Evolutionary conservation across 805 yeast species (phyloP), one percentile per base, ranked within the genome.

Genomic region (Clavispora phyllophila): DNA sequence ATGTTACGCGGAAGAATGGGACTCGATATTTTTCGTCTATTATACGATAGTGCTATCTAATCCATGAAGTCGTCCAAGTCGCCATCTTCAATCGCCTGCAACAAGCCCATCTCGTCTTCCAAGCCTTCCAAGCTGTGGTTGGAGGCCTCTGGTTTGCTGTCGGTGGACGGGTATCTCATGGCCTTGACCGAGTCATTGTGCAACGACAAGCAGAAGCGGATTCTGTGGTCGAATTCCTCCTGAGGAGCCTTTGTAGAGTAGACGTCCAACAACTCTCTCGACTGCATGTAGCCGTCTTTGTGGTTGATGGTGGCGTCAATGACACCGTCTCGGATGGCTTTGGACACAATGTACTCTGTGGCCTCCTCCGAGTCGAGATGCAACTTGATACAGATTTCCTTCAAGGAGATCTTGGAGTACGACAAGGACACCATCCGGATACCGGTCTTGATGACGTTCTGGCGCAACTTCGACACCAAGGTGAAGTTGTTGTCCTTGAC

Each of bases 391-490:
- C 99, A 93, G 44, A 93, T 89, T 60, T 93, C 99, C 63, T 84
- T 86, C 56, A 93, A 75, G 3, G 97, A 87, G 47, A 93, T 93
- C 61, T 80, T 82, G 46, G 93, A 85, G 70, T 93, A 93, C 6
- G 96, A 82, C 56, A 93, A 71, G 10, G 96, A 87, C 58, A 93
- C 87, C 57, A 87, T 85, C 63, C 98, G 79, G 47, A 93, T 88
- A 58, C 99, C 99, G 1, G 99, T 90, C 68, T 91, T 93, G 66
- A 93, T 93, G 48, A 93, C 99, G 62, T 91, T 93, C 60, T 95
- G 96, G 62, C 97, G 85, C 59, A 93, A 75, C 57, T 98, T 80
- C 36, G 88, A 75, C 36, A 93, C 93, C 54, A 93, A 75, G 31
- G 87, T 86, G 61, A 81, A 87, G 54, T 83, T 87, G 39, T 84